Evolutionary conservation across 768 basidiomycete genomes (phyloP), one percentile per base, ranked within the genome.

Genomic region (Serendipita sp.): DNA sequence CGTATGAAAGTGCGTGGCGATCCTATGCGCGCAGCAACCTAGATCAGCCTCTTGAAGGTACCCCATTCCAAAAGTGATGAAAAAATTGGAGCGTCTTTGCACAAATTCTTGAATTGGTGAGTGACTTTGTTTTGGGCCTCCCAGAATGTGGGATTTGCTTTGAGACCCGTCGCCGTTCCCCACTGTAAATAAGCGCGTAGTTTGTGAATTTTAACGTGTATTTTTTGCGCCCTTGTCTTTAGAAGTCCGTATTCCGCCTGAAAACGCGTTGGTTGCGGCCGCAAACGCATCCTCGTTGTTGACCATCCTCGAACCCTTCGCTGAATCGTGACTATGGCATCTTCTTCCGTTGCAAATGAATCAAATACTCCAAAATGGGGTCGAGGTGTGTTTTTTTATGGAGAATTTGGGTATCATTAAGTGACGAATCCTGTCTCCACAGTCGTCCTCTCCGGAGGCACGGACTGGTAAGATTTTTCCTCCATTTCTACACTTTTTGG

Each of bases 361-460:
- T n/a, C n/a, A 18, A 18, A 18, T 18, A n/a, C 18, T 51, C 48
- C n/a, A 8, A 51, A 51, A 18, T 51, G 48, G 48, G 48, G 48
- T 8, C 48, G 48, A 18, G n/a, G 48, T 51, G n/a, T 5, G 48
- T 51, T 32, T 51, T 51, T 51, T 41, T 7, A 7, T n/a, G 48
- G n/a, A 5, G 8, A 18, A 5, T 51, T n/a, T 5, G n/a, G 48
- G n/a, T n/a, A 5, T 5, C 48, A 7, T 32, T 5, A 8, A n/a
- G 8, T 51, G 48, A 51, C n/a, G 48, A 5, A n/a, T 32, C 30
- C 5, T n/a, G 5, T 51, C 30, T n/a, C n/a, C 56, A 16, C 32
- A 65, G 65, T 65, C 30, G 44, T 65, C 28, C 44, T 65, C n/a
- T 28, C 65, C 16, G 65, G 65, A 4, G 65, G 65, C 36, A 65